Conservation (phyloP, 2,329 filamentous ascomycete species). For the Colletotrichum musicola region DNA sequence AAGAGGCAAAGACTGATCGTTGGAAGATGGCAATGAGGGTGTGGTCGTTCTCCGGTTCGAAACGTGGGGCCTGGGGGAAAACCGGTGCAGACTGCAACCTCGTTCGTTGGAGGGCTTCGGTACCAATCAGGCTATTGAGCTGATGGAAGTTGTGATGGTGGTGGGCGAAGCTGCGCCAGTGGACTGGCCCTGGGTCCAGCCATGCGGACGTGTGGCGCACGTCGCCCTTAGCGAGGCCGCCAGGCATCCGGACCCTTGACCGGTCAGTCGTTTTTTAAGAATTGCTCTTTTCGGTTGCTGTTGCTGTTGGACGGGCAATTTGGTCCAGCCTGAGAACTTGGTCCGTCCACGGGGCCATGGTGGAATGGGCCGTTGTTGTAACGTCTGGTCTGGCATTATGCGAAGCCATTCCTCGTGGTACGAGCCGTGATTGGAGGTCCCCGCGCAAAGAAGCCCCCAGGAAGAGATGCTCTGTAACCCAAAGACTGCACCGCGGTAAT, state of each 20-base stretch:
- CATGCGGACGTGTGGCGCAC: slow-evolving; percentile 31
- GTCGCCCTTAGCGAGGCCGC: slow-evolving; percentile 19
- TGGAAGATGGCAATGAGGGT: slow-evolving; percentile 11
- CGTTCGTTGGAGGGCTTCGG: slow-evolving; percentile 2
- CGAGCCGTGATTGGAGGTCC: neutral
- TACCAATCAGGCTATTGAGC: slow-evolving; percentile 4
- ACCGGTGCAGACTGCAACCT: neutral
- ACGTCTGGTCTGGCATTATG: neutral
- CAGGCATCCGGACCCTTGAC: slow-evolving; percentile 4
- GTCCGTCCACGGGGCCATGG: neutral
- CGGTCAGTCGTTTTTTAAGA: neutral
- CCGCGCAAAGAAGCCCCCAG: neutral
- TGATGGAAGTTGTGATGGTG: slow-evolving; percentile 21
- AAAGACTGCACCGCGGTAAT: neutral
- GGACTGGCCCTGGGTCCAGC: slow-evolving; percentile 11
- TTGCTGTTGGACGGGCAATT: neutral
- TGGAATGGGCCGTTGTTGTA: neutral
- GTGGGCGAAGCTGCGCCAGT: slow-evolving; percentile 13
- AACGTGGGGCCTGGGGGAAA: slow-evolving; percentile 20
- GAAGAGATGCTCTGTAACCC: neutral
- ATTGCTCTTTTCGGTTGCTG: neutral
- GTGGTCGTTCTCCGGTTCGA: slow-evolving; percentile 5
- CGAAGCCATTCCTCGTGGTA: neutral
- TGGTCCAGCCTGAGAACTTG: neutral
- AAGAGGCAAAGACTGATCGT: slow-evolving; percentile 22